Percentiles rank a stretch among this genome's conserved stretches.
These are phyloP conservation scores for Huiozyma sinensis DNA, from an alignment of 805 yeast species.

Conservation along the genomic window DNA sequence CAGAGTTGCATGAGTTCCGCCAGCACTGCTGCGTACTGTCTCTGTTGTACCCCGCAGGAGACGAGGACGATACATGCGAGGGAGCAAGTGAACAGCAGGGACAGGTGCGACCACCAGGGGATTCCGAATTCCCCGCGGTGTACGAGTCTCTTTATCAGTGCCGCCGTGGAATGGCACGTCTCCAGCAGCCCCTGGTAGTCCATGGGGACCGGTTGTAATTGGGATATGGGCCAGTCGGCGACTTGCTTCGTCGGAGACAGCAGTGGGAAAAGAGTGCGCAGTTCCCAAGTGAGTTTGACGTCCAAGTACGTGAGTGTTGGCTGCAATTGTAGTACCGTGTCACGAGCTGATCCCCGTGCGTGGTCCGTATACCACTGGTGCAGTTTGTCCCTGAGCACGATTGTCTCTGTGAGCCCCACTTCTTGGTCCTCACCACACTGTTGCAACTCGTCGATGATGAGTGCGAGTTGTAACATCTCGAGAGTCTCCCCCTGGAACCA, in stretches of 20 bases:
- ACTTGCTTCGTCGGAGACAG: constrained; percentile 8
- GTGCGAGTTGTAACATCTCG: constrained; percentile 13
- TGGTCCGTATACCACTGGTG: constrained; percentile 8
- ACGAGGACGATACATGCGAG: constrained; percentile 33
- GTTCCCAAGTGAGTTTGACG: constrained; percentile 15
- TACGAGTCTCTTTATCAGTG: constrained; percentile 14
- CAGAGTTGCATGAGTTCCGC: constrained; percentile 13
- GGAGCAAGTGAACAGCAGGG: constrained; percentile 37
- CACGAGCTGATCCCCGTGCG: background rate
- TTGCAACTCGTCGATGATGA: constrained; percentile 13
- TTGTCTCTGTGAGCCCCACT: constrained; percentile 9
- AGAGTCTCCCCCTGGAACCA: constrained; percentile 17
- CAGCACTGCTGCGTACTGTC: constrained; percentile 7
- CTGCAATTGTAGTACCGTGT: constrained; percentile 7
- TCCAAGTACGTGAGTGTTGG: constrained; percentile 17
- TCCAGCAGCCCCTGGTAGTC: no score
- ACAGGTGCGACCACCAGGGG: constrained; percentile 46
- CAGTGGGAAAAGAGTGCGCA: constrained; percentile 12
- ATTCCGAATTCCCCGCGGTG: constrained; percentile 24
- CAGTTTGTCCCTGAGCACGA: constrained; percentile 7
- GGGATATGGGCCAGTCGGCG: no score
- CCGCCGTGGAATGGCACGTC: no score
- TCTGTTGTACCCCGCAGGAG: constrained; percentile 31
- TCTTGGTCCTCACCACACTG: constrained; percentile 11
- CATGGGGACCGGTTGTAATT: no score